Percentiles rank a stretch among this genome's conserved stretches.
phyloP scores from a whole-genome alignment of 2,329 filamentous ascomycete species.

The Neonectria magnoliae region DNA sequence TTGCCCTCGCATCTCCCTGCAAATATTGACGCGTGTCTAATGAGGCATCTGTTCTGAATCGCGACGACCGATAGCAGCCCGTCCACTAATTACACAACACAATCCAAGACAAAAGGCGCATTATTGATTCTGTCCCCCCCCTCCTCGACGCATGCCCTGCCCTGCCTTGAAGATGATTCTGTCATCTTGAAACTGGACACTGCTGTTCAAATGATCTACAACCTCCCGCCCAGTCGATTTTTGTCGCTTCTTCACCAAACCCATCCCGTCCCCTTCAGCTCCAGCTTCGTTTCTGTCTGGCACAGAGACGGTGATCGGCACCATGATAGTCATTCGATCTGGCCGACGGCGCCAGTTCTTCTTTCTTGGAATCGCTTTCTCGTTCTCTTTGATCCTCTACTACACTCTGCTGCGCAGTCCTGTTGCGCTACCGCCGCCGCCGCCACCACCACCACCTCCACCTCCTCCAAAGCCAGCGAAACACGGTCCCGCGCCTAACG shows the following conservation, averaged over 20 bases:
- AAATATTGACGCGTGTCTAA: neutral
- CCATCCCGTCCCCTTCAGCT: neutral
- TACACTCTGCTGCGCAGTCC: conserved; percentile 47
- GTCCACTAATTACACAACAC: neutral
- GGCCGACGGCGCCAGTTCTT: conserved; percentile 53
- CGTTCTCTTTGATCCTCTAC: conserved; percentile 46
- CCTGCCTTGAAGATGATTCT: neutral
- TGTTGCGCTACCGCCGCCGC: conserved; percentile 19
- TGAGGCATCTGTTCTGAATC: neutral
- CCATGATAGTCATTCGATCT: conserved; percentile 39
- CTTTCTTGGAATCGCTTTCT: conserved; percentile 47
- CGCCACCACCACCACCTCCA: neutral
- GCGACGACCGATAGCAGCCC: neutral
- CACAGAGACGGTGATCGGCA: conserved; percentile 28
- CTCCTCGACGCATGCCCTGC: neutral
- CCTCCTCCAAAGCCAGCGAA: neutral
- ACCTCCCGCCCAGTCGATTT: neutral
- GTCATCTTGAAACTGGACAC: neutral
- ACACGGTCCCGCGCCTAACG: conserved; percentile 19
- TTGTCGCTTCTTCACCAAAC: neutral
- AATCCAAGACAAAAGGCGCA: neutral
- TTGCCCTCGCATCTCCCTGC: neutral
- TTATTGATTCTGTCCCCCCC: neutral
- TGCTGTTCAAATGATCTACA: neutral
- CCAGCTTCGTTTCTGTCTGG: conserved; percentile 15